Evolutionary conservation across 441 rosid species (phyloP).

Genomic region (Metrosideros polymorpha): DNA sequence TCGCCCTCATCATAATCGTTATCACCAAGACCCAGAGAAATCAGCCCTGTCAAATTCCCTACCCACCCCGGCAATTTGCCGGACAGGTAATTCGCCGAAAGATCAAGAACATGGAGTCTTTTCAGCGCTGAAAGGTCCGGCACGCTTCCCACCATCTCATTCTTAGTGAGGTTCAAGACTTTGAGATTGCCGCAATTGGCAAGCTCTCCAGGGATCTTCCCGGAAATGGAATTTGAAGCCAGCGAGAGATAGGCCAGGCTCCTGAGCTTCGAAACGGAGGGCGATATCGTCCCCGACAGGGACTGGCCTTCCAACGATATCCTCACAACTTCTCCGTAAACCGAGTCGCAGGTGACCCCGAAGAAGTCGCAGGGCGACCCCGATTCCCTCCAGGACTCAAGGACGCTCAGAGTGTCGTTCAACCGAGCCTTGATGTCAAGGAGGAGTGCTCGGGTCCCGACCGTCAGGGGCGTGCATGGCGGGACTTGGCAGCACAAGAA

Average conservation of each 20-base stretch:
- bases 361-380: slow-evolving; percentile 48
- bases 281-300: slow-evolving; percentile 58
- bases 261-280: slow-evolving; percentile 36
- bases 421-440: slow-evolving; percentile 55
- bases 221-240: slow-evolving; percentile 37
- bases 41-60: slow-evolving; percentile 39
- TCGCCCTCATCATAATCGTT: slow-evolving; percentile 38
- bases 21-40: slow-evolving; percentile 33
- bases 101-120: slow-evolving; percentile 41
- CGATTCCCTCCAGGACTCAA: slow-evolving; percentile 62
- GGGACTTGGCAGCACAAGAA: slow-evolving; percentile 13
- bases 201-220: slow-evolving; percentile 47
- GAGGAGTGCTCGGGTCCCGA: slow-evolving; percentile 48
- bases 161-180: slow-evolving; percentile 47
- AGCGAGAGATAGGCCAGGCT: slow-evolving; percentile 36
- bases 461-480: slow-evolving; percentile 24
- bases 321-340: slow-evolving; percentile 34
- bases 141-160: slow-evolving; percentile 37
- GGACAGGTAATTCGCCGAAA: slow-evolving; percentile 35
- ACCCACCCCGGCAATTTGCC: slow-evolving; percentile 71
- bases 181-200: slow-evolving; percentile 34
- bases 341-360: slow-evolving; percentile 45
- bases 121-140: slow-evolving; percentile 55
- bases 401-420: slow-evolving; percentile 40
- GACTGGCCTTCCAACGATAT: slow-evolving; percentile 40